These are phyloP conservation scores for Candida verbasci DNA, from an alignment of 805 yeast species.

Conservation along the genomic window DNA sequence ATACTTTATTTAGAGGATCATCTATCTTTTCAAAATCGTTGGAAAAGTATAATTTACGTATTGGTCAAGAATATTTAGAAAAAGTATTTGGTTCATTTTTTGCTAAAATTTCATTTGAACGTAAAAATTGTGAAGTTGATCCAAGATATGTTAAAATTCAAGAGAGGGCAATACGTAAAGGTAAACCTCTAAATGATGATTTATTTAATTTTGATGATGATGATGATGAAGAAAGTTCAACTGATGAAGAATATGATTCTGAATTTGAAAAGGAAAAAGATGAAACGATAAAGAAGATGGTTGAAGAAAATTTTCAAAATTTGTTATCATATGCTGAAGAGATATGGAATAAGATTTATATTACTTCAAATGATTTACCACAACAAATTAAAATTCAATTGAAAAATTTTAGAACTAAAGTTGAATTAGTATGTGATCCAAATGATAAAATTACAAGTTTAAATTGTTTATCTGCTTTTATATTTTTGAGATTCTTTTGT, in stretches of 20 bases:
- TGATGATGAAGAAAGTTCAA: constrained; percentile 15
- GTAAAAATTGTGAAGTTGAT: constrained; percentile 73
- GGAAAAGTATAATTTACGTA: constrained; percentile 69
- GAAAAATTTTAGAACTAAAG: constrained; percentile 55
- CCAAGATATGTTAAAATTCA: constrained; percentile 53
- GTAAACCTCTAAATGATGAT: constrained; percentile 17
- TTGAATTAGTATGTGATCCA: constrained; percentile 59
- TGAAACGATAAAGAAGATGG: constrained; percentile 22
- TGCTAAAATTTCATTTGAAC: constrained; percentile 44
- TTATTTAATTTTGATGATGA: constrained; percentile 10
- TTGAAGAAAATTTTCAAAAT: constrained; percentile 45
- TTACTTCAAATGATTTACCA: constrained; percentile 74
- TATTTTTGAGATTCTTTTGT: constrained; percentile 60
- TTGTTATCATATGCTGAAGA: constrained; percentile 49
- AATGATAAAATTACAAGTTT: constrained; percentile 50
- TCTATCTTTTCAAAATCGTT: constrained; percentile 77
- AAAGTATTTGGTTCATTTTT: constrained; percentile 70
- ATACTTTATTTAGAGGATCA: constrained; percentile 69
- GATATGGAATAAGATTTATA: constrained; percentile 63
- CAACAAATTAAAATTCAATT: constrained; percentile 59
- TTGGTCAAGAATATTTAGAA: constrained; percentile 77
- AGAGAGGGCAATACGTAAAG: constrained; percentile 23
- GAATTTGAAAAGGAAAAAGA: constrained; percentile 33
- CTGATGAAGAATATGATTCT: constrained; percentile 22
- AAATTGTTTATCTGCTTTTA: constrained; percentile 77